Evolutionary conservation across 139 green algal genomes (phyloP).

Genomic region (Coelastrella sp.): DNA sequence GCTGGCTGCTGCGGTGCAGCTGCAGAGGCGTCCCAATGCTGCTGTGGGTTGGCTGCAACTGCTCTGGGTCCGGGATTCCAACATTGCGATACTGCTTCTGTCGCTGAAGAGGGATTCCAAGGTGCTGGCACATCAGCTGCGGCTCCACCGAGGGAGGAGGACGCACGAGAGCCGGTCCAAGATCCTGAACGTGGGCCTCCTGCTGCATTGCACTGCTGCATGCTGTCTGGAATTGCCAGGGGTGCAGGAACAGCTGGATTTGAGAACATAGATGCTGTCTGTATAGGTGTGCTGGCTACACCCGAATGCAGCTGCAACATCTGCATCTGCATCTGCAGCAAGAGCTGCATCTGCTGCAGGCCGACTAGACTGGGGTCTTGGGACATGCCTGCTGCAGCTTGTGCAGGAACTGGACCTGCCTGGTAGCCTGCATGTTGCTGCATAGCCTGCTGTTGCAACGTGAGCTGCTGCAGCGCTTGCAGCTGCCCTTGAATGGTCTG

Average conservation of each 20-base stretch:
- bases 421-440: background rate
- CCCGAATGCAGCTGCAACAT: background rate
- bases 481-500: background rate
- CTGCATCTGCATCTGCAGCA: slow-evolving; percentile 9
- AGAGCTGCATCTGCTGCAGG: background rate
- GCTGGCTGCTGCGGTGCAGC: background rate
- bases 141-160: background rate
- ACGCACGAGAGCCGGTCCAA: background rate
- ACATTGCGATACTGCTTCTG: background rate
- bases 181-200: background rate
- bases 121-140: background rate
- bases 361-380: background rate
- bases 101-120: background rate
- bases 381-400: background rate
- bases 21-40: background rate
- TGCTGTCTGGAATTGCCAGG: background rate
- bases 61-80: background rate
- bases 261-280: background rate
- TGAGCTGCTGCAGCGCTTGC: background rate
- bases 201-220: background rate
- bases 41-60: no score
- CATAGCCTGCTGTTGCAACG: background rate
- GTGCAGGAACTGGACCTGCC: background rate
- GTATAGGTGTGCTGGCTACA: background rate
- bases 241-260: background rate